phyloP scores from a whole-genome alignment of 345 rosid genomes.

The Laguncularia racemosa region DNA sequence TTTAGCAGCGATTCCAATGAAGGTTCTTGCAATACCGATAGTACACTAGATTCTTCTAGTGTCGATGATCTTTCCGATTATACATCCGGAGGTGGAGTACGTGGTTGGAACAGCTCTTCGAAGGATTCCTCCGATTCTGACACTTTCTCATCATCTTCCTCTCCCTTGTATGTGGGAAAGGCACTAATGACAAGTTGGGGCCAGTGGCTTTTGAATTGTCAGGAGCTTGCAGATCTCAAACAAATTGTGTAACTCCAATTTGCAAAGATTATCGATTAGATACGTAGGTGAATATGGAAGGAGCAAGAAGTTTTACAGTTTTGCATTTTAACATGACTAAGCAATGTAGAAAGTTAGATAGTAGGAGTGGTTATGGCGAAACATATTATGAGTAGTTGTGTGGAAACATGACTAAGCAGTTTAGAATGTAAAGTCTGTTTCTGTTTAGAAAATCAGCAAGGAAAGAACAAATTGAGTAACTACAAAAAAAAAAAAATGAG shows the following conservation, averaged over 20 bases:
- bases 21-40: too few species aligned
- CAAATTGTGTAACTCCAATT: neutral
- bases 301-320: too few species aligned
- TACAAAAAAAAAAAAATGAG: conserved; percentile 5
- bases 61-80: conserved; percentile 71
- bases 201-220: conserved; percentile 18
- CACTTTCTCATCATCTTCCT: conserved; percentile 47
- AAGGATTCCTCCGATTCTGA: conserved; percentile 49
- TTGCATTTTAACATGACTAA: conserved; percentile 25
- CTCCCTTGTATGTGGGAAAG: conserved; percentile 40
- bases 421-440: conserved; percentile 28
- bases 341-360: conserved; percentile 32
- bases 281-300: conserved; percentile 14
- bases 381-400: conserved; percentile 24
- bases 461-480: conserved; percentile 21
- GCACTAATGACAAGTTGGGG: conserved; percentile 21
- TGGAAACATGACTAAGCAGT: conserved; percentile 26
- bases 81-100: conserved; percentile 45
- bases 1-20: too few species aligned
- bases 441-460: conserved; percentile 22
- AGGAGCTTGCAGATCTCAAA: too few species aligned
- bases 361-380: conserved; percentile 29
- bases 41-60: conserved; percentile 58
- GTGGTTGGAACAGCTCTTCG: conserved; percentile 42
- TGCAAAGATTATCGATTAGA: too few species aligned